phyloP scores from a whole-genome alignment of 1,284 basidiomycete species.

The Puccinia hordei region DNA sequence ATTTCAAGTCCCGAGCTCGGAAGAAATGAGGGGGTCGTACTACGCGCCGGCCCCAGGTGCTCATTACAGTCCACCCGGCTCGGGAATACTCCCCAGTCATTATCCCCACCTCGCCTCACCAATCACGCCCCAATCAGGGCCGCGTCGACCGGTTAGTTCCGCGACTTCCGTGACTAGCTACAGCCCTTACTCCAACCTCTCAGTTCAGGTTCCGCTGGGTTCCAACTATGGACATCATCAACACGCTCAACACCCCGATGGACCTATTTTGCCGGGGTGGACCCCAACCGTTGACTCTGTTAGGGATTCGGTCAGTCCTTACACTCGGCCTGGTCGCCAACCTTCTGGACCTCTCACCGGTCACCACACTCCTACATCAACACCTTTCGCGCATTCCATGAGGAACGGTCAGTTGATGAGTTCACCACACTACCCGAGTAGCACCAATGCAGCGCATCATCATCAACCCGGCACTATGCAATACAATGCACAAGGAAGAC shows the following conservation, averaged over 20 bases:
- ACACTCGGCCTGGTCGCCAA: constrained; percentile 35
- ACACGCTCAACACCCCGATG: constrained; percentile 25
- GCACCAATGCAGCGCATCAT: constrained; percentile 13
- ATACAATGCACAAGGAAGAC: constrained; percentile 49
- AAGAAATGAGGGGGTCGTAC: constrained; percentile 36
- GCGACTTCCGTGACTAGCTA: constrained; percentile 4
- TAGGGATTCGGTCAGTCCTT: constrained; percentile 42
- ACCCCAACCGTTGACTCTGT: constrained; percentile 40
- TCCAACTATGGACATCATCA: constrained; percentile 26
- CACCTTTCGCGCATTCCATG: constrained; percentile 27
- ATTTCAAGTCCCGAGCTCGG: constrained; percentile 15
- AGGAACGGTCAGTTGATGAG: constrained; percentile 21
- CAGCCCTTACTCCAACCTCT: constrained; percentile 22
- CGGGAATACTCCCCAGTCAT: constrained; percentile 39
- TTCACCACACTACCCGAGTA: constrained; percentile 11
- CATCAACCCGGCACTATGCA: constrained; percentile 43
- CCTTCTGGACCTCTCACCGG: constrained; percentile 22
- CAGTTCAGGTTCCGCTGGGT: constrained; percentile 21
- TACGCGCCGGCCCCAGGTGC: constrained; percentile 15
- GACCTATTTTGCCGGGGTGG: constrained; percentile 24
- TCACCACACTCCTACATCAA: constrained; percentile 8
- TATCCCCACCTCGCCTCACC: constrained; percentile 38
- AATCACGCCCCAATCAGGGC: constrained; percentile 30
- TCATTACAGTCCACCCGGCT: constrained; percentile 23
- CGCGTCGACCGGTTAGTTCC: constrained; percentile 14